These are phyloP conservation scores for Paecilomyces dactylethromorphus DNA, from an alignment of 2,329 filamentous ascomycete genomes.

Conservation along the genomic window DNA sequence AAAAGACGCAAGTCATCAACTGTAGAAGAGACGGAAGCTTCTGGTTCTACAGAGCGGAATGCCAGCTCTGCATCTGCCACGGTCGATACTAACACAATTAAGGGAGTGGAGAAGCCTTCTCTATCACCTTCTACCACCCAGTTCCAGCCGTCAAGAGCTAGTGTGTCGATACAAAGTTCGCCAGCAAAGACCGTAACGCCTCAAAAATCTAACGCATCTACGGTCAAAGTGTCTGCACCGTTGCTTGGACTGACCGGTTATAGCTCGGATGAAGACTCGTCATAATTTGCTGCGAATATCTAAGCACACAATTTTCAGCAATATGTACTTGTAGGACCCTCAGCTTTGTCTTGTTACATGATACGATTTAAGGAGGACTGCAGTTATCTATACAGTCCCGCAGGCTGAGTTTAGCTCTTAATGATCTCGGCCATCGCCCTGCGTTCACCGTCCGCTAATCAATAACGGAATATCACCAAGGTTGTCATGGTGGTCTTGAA, in stretches of 20 bases:
- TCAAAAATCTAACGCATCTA: slow-evolving; percentile 5
- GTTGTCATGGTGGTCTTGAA: neutral
- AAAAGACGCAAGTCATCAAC: slow-evolving; percentile 38
- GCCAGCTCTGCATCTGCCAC: slow-evolving; percentile 3
- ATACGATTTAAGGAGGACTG: neutral
- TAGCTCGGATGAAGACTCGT: slow-evolving; percentile 33
- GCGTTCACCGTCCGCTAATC: neutral
- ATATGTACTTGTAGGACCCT: neutral
- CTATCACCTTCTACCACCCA: neutral
- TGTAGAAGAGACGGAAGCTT: slow-evolving; percentile 10
- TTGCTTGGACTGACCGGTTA: slow-evolving; percentile 32
- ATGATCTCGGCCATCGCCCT: neutral
- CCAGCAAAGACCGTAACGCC: neutral
- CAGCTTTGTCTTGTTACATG: too few relatives aligned
- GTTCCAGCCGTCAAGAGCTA: neutral
- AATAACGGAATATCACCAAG: too few relatives aligned
- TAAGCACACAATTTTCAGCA: neutral
- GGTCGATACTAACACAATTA: neutral
- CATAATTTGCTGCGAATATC: neutral
- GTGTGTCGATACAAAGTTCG: neutral
- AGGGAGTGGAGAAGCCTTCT: neutral
- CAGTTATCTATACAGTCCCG: neutral
- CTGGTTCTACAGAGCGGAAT: slow-evolving; percentile 7
- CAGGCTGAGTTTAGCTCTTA: neutral
- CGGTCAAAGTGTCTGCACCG: slow-evolving; percentile 15